Conservation (phyloP, 306 rosid species). For the Aeschynomene evenia region DNA sequence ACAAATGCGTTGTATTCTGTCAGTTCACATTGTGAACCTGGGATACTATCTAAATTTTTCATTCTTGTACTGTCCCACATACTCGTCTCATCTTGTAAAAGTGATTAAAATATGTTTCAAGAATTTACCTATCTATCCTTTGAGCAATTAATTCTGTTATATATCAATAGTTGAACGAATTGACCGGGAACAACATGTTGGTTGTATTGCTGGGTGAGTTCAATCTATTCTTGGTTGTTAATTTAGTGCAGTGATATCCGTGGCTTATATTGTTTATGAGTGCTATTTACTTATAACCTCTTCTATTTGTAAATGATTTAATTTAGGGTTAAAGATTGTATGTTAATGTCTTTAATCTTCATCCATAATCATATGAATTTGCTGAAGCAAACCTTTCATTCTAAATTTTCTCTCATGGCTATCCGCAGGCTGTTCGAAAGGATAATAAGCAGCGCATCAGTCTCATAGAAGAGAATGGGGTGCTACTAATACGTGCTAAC, state of each 20-base stretch:
- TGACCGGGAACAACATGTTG: slow-evolving; percentile 5
- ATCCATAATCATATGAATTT: slow-evolving; percentile 7
- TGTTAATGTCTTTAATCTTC: background rate
- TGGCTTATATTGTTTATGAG: slow-evolving; percentile 13
- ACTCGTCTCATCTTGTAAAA: background rate
- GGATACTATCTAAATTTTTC: background rate
- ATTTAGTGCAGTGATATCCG: background rate
- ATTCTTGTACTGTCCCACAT: background rate
- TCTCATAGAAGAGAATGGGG: slow-evolving; percentile 82
- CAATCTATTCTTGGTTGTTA: background rate
- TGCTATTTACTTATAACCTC: slow-evolving; percentile 4
- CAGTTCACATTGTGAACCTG: background rate
- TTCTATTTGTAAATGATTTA: background rate
- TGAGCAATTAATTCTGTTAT: background rate
- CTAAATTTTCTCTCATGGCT: slow-evolving; percentile 25
- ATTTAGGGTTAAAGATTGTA: background rate
- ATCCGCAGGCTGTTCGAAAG: slow-evolving; percentile 68
- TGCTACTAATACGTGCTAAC: slow-evolving; percentile 79
- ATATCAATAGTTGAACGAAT: slow-evolving; percentile 17
- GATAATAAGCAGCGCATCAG: slow-evolving; percentile 90
- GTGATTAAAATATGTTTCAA: background rate
- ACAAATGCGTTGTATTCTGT: background rate
- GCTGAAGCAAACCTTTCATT: slow-evolving; percentile 11
- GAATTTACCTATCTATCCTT: slow-evolving; percentile 1
- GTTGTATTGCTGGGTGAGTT: background rate